These are phyloP conservation scores for Musa acuminata DNA, from an alignment of 176 grass and related monocot genomes.

Conservation along the genomic window DNA sequence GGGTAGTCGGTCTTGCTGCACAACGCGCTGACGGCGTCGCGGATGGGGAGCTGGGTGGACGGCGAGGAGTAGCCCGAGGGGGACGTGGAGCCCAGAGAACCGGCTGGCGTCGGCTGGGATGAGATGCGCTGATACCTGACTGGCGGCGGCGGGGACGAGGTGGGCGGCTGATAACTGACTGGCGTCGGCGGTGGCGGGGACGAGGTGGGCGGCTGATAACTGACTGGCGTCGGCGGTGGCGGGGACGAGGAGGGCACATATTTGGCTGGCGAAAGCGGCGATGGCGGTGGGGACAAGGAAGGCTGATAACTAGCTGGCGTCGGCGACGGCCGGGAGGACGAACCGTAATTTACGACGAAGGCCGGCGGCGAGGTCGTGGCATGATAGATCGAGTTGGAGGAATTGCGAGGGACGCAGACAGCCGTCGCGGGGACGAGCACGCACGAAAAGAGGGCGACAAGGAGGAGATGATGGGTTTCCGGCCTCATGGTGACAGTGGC, in stretches of 20 bases:
- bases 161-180: not conserved
- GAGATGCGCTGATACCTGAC: not conserved
- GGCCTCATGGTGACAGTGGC: constrained; percentile 17
- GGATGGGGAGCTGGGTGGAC: not conserved
- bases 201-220: no score
- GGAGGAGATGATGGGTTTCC: constrained; percentile 7
- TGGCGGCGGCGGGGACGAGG: not conserved
- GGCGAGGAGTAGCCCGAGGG: not conserved
- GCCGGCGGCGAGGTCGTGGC: not conserved
- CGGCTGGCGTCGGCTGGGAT: not conserved
- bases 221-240: not conserved
- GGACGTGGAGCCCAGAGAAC: not conserved
- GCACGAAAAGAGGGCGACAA: not conserved
- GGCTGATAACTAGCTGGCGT: not conserved
- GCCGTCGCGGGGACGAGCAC: not conserved
- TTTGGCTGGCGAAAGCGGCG: not conserved
- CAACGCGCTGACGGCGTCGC: constrained; percentile 25
- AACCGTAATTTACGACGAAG: not conserved
- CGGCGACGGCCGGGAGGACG: not conserved
- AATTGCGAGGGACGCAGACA: constrained; percentile 23
- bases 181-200: not conserved
- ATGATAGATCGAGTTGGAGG: not conserved
- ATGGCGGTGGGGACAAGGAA: not conserved
- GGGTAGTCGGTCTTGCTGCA: constrained; percentile 40
- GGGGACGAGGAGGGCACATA: not conserved